Evolutionary conservation across 1,284 basidiomycete species (phyloP), one percentile per base, ranked within the genome.

Genomic region (Malassezia vespertilionis): DNA sequence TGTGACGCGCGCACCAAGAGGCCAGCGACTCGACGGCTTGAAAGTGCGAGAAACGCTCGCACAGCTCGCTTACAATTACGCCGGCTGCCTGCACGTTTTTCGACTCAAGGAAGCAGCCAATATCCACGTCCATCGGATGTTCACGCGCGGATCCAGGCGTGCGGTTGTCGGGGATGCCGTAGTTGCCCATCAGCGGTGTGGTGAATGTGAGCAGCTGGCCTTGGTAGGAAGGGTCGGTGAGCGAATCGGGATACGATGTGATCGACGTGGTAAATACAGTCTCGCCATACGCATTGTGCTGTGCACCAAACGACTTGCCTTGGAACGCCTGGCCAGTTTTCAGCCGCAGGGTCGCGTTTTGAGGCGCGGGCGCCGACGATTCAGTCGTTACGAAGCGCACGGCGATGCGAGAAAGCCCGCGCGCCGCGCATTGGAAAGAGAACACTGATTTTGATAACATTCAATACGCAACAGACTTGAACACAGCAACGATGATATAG

Each of bases 261-360:
- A 97, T 97, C 43, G 87, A 90, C 27, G 91, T 99, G 20, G 88
- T 91, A 74, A 99, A 99, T 23, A 99, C 91, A 2, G 91, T 93
- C 76, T 99, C 91, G 53, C 93, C 93, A 74, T 80, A 97, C 49
- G 82, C 81, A 65, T 85, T 89, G 65, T 78, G 82, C 35, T 82
- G 81, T 18, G 86, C 82, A 55, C 91, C 91, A 72, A 99, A 97
- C 11, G 83, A 84, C 41, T 80, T 79, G 31, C 93, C 91, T 46
- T 76, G 69, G 78, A 93, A 97, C 11, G 82, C 83, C 73, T 97
- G 82, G 32, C 91, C 91, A 6, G 86, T 82, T 75, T 93, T 91
- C 51, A 97, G 78, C 73, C 95, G 89, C 17, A 99, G 77, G 1
- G 82, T 78, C 5, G 91, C 93, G 17, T 89, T 88, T 52, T 63